Percentiles rank a stretch among this genome's conserved stretches.
These are phyloP conservation scores for Smithsoniella earleae DNA, from an alignment of 163 green algal species.

Conservation along the genomic window DNA sequence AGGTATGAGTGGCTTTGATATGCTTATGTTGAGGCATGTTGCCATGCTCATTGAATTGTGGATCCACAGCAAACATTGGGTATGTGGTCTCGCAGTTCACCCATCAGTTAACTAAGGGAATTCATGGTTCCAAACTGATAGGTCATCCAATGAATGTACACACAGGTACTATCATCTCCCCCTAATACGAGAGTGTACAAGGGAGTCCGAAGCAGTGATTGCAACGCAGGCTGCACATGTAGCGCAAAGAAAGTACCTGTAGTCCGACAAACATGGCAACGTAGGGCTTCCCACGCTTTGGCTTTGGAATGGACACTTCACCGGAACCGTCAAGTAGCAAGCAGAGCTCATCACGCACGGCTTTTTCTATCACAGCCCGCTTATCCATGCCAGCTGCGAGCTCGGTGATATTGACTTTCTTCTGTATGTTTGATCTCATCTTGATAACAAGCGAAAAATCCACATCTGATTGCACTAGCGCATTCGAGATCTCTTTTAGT, in stretches of 20 bases:
- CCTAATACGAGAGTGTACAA: no score
- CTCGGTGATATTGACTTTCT: slow-evolving; percentile 83
- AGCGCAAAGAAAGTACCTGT: slow-evolving; percentile 53
- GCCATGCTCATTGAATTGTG: no score
- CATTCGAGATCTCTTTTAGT: slow-evolving; percentile 90
- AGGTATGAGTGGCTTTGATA: no score
- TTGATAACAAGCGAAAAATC: slow-evolving; percentile 83
- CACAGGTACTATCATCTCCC: no score
- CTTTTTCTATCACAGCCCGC: slow-evolving; percentile 87
- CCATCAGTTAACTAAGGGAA: no score
- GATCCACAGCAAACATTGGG: no score
- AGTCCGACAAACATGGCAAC: slow-evolving; percentile 99
- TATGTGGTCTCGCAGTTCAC: no score
- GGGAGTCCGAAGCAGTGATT: no score
- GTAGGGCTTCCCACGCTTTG: slow-evolving; percentile 55
- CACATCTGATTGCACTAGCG: slow-evolving; percentile 84
- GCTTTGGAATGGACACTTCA: background rate
- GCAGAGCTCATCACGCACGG: slow-evolving; percentile 95
- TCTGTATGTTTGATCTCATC: slow-evolving; percentile 66
- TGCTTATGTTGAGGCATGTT: no score
- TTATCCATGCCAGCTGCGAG: slow-evolving; percentile 86
- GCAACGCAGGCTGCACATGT: no score
- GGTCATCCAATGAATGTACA: no score
- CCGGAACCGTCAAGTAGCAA: slow-evolving; percentile 24
- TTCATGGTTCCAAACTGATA: no score